Conservation (phyloP, 2,329 filamentous ascomycete genomes). For the Botrytis fabae region DNA sequence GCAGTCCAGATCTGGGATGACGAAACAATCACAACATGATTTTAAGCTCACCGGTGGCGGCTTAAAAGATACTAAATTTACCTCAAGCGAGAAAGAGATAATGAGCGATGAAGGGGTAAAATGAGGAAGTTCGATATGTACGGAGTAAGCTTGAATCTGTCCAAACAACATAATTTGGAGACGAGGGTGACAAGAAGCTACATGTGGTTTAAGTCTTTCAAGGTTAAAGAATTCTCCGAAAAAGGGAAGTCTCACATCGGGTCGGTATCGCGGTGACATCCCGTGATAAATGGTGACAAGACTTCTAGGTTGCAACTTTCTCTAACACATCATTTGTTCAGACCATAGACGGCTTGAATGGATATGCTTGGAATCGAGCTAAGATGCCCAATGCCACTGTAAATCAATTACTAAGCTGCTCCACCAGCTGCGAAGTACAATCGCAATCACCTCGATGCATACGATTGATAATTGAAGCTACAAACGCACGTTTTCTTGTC, state of each 20-base stretch:
- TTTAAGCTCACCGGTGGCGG: background rate
- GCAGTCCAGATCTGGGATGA: background rate
- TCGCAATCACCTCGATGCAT: background rate
- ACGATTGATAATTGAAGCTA: background rate
- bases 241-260: background rate
- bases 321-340: background rate
- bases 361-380: background rate
- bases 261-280: background rate
- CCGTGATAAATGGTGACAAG: slow-evolving; percentile 7
- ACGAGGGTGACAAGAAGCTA: background rate
- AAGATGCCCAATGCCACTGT: background rate
- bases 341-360: background rate
- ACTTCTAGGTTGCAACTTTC: slow-evolving; percentile 12
- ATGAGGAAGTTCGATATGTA: background rate
- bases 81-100: background rate
- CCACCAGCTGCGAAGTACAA: background rate
- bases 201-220: background rate
- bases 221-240: background rate
- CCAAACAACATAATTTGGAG: background rate
- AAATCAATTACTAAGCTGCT: background rate
- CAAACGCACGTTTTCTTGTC: background rate
- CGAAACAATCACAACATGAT: background rate
- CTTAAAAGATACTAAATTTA: background rate
- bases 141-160: background rate
- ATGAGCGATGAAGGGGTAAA: background rate